Base-by-base conservation (phyloP, 1,139 yeast species). In the Geotrichum australiense region DNA sequence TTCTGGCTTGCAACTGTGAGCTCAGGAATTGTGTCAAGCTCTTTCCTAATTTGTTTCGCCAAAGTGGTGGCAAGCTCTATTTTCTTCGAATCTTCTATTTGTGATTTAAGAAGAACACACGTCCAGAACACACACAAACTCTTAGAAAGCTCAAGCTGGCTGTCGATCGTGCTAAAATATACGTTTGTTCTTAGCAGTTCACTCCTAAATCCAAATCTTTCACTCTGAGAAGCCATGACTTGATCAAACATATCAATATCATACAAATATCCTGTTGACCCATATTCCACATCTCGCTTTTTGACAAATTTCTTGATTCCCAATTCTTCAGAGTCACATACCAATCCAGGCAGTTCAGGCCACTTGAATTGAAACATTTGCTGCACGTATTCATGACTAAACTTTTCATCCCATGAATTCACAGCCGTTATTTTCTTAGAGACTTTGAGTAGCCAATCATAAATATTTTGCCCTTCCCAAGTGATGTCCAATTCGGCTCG, bases 61-160 rank as follows among this genome's bases (percentile, higher is more conserved):
- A 8, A 19, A 10, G 12, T 19, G 11, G 11, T 18, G 8, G 35
- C 35, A 19, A 31, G 7, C 12, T 19, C 23, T 10, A 5, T 20
- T 31, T 16, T 31, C 10, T 23, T 20, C 8, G 11, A 20, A 10
- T n/a, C 15, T 11, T 31, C 12, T n/a, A 31, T 7, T 19, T 31
- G 25, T 6, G 25, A 19, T 10, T 31, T 15, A 7, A 31, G 11
- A 52, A 80, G 73, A 50, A 73, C 73, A 0, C 93, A 76, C 0
- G 93, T 79, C 23, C 83, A 50, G 12, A 87, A 64, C 1, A 91
- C 87, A 39, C 93, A 89, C 72, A 83, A 78, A 0, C 94, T 74
- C 54, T 79, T 80, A 2, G 85, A 80, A 21, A 82, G 73, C 2
- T 74, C 66, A 18, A 80, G 67, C 55, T 86, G 95, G 1, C 91